Evolutionary conservation across 2,329 filamentous ascomycete species (phyloP), one percentile per base, ranked within the genome.

Genomic region (Penicillium aurantiogriseum): DNA sequence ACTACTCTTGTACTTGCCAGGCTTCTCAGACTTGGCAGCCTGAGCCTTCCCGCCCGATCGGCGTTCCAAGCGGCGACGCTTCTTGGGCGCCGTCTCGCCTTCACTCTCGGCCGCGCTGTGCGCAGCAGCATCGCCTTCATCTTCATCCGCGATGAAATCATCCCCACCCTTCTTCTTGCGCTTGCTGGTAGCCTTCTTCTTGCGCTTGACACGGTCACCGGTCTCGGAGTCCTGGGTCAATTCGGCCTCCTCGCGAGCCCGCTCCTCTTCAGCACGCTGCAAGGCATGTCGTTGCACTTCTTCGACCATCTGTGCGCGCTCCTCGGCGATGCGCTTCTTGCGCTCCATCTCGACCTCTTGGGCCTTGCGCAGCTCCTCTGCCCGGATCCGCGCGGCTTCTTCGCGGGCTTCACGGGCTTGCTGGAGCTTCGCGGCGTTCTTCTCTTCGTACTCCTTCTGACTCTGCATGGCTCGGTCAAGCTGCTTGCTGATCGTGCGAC

Each of bases 401-500:
- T 97, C 90, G 52, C 93, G 88, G 60, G 87, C 84, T 67, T 89
- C 86, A 36, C 90, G 84, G 8, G 94, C 92, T 52, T 91, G 87
- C 60, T 89, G 85, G 3, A 97, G 84, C 74, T 94, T 95, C 67
- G 89, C 86, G 36, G 92, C 91, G 72, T 97, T 97, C 79, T 90
- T 91, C 67, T 92, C 88, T 74, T 99, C 94, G 74, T 96, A 97
- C 62, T 95, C 90, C 61, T 85, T 88, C 73, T 99, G 94, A 64
- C 85, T 88, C 63, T 91, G 87, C 47, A 93, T 85, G 5, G 90
- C 89, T 67, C 92, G 87, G 69, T 95, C 91, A 13, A 99, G 84
- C 74, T 99, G 93, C 68, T 91, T 92, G 63, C 90, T 88, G 78
- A 96, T 91, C 1, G 95, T 99, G 73, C 97, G 88, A 63, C 91